A percentile compares a stretch with the other conserved stretches of the same genome.
These are phyloP conservation scores for Petunia axillaris DNA, from an alignment of 257 asterid species.

Conservation along the genomic window DNA sequence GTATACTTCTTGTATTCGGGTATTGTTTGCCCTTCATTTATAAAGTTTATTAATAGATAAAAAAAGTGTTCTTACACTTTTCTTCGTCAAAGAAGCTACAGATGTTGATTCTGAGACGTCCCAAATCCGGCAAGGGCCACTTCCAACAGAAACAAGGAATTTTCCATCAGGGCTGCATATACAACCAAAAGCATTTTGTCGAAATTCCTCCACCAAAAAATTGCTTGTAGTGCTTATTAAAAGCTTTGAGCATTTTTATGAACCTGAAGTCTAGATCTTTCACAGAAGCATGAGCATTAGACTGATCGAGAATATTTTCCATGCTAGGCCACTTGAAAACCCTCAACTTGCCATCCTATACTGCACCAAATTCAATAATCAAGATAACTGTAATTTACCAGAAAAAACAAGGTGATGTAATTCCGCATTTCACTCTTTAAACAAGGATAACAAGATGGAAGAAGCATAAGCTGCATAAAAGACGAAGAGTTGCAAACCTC, in stretches of 20 bases:
- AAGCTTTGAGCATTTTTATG: not conserved
- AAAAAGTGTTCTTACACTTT: conserved; percentile 51
- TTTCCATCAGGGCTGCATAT: conserved; percentile 82
- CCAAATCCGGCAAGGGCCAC: conserved; percentile 93
- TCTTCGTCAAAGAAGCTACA: conserved; percentile 68
- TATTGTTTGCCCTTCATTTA: too few species aligned
- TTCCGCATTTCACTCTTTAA: not conserved
- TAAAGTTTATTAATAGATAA: not conserved
- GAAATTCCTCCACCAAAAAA: conserved; percentile 13
- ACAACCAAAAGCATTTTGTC: conserved; percentile 34
- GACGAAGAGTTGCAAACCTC: not conserved
- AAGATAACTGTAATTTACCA: conserved; percentile 26
- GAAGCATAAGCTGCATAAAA: not conserved
- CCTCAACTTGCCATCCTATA: conserved; percentile 94
- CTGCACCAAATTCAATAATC: conserved; percentile 48
- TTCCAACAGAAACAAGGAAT: conserved; percentile 85
- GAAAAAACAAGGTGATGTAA: conserved; percentile 22
- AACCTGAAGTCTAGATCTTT: conserved; percentile 96
- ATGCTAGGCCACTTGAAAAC: conserved; percentile 90
- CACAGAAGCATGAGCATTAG: conserved; percentile 69
- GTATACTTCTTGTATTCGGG: too few species aligned
- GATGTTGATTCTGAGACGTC: conserved; percentile 56
- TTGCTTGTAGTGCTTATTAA: not conserved
- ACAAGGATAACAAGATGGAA: conserved; percentile 17
- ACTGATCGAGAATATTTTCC: conserved; percentile 68